Evolutionary conservation across 2,329 filamentous ascomycete genomes (phyloP), one percentile per base, ranked within the genome.

Genomic region (Penicillium sp.): DNA sequence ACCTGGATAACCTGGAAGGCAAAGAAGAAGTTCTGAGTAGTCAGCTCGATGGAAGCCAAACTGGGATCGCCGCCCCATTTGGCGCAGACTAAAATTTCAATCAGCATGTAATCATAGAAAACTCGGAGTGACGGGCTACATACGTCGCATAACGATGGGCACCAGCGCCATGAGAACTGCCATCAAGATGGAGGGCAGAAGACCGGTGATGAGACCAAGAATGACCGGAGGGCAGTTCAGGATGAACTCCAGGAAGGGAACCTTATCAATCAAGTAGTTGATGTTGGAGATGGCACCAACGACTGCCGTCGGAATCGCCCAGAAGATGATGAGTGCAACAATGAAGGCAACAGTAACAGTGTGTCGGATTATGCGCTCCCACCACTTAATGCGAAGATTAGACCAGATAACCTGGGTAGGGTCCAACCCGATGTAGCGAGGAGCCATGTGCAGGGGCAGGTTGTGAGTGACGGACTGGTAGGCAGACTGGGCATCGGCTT

Each of bases 1-100:
- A 96, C 90, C 68, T 97, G 92, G 17, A 97, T 80, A 36, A 97
- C 85, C 53, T 78, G 74, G 66, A 78, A 78, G 12, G 62, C 63
- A 66, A 96, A 99, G 78, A 95, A 97, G 61, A 85, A 89, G 65
- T 92, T 94, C 68, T 97, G 91, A 0, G 90, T 91, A 52, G 91
- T 91, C 7, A 97, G 78, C 71, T 99, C 94, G 13, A 96, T 86
- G 9, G 88, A 82, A 1, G 91, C 87, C 6, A 84, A 72, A 1
- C 90, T 94, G 1, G 91, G 90, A 55, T 89, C 89, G 49, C 94
- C 94, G 37, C 89, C 82, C 29, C 89, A 72, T 68, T 85, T 92
- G 56, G 92, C 92, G 69, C 90, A 88, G 42, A 89, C 83, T 87
- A 42, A 49, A 58, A 7, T 23, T 15, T 26, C 9, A 10, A 46